phyloP scores from a whole-genome alignment of 345 rosid species.

The Anacardium occidentale region DNA sequence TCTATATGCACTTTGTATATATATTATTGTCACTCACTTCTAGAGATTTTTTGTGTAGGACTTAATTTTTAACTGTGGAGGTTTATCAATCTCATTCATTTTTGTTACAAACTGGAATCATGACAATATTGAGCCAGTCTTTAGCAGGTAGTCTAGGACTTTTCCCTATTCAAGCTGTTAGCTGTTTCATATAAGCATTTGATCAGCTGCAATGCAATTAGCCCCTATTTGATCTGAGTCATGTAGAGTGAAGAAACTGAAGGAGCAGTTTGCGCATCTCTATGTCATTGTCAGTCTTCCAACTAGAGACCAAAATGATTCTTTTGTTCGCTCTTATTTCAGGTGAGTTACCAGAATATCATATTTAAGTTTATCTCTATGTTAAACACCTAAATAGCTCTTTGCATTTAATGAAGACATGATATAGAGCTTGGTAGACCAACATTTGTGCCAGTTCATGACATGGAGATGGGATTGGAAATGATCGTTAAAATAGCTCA shows the following conservation, averaged over 20 bases:
- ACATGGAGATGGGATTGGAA: slow-evolving; percentile 93
- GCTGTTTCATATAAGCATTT: background rate
- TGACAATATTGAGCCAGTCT: slow-evolving; percentile 36
- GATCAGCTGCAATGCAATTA: no score
- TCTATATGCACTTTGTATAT: background rate
- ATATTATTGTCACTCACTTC: background rate
- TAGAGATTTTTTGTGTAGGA: slow-evolving; percentile 40
- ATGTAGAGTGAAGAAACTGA: slow-evolving; percentile 63
- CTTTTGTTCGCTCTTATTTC: slow-evolving; percentile 75
- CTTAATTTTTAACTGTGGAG: slow-evolving; percentile 87
- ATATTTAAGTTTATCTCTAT: background rate
- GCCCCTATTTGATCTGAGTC: slow-evolving; percentile 15
- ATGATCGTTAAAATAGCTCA: slow-evolving; percentile 84
- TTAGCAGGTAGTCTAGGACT: slow-evolving; percentile 50
- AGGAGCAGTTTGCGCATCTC: slow-evolving; percentile 68
- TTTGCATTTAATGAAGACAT: slow-evolving; percentile 36
- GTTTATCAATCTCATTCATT: slow-evolving; percentile 78
- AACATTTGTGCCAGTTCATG: slow-evolving; percentile 71
- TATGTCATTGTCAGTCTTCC: slow-evolving; percentile 63
- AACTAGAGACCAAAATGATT: slow-evolving; percentile 61
- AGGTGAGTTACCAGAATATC: slow-evolving; percentile 49
- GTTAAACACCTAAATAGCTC: background rate
- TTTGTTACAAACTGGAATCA: slow-evolving; percentile 76
- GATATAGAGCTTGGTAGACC: slow-evolving; percentile 90
- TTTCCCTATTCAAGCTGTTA: background rate